These are phyloP conservation scores for Niebla homalea DNA, from an alignment of 495 filamentous ascomycete genomes.

Conservation along the genomic window DNA sequence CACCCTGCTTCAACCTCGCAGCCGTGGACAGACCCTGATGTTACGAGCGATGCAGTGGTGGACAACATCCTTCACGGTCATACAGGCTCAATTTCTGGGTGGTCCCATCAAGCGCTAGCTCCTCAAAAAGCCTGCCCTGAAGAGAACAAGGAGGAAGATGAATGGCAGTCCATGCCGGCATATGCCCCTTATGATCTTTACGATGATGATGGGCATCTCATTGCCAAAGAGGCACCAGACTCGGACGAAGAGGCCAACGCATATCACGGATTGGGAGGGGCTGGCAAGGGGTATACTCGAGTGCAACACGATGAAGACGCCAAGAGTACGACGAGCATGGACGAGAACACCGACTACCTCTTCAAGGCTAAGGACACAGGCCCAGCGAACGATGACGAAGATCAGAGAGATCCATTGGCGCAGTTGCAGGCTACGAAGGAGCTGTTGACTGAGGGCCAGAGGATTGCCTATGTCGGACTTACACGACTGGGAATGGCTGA, in stretches of 20 bases:
- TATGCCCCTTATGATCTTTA: slow-evolving; percentile 87
- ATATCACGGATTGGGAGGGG: slow-evolving; percentile 67
- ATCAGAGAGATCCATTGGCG: slow-evolving; percentile 65
- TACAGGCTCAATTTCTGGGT: slow-evolving; percentile 53
- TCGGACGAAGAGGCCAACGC: slow-evolving; percentile 58
- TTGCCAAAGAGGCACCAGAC: slow-evolving; percentile 64
- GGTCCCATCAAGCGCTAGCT: slow-evolving; percentile 78
- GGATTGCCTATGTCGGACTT: slow-evolving; percentile 91
- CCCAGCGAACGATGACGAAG: slow-evolving; percentile 58
- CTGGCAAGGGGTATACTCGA: slow-evolving; percentile 86
- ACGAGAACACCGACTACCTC: slow-evolving; percentile 92
- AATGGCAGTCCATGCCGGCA: slow-evolving; percentile 90
- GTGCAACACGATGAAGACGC: slow-evolving; percentile 91
- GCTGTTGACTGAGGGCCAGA: slow-evolving; percentile 85
- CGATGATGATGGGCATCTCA: slow-evolving; percentile 77
- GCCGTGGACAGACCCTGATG: not conserved
- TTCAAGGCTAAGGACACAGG: slow-evolving; percentile 60
- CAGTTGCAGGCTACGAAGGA: slow-evolving; percentile 96
- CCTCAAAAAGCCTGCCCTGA: slow-evolving; percentile 33
- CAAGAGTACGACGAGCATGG: slow-evolving; percentile 85
- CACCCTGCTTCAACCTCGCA: not conserved
- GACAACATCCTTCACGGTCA: slow-evolving; percentile 8
- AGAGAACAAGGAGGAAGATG: slow-evolving; percentile 44
- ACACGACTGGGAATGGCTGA: slow-evolving; percentile 61
- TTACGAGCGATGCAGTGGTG: not conserved